phyloP scores from a whole-genome alignment of 164 flowering plant genomes.

The Cinnamomum chago region DNA sequence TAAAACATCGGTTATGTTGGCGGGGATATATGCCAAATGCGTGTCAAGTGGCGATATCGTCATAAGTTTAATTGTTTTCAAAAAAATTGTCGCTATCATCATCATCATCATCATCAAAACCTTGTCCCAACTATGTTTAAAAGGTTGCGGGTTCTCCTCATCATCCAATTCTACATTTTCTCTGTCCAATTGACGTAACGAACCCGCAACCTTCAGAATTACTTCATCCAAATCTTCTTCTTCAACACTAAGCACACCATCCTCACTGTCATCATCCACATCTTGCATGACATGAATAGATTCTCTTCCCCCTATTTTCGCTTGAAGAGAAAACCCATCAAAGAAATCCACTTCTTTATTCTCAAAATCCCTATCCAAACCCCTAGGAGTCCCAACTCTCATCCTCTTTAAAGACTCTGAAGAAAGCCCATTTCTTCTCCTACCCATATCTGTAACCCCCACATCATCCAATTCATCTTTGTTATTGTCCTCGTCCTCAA shows the following conservation, averaged over 20 bases:
- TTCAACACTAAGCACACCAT: conserved; percentile 14
- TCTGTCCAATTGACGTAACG: background rate
- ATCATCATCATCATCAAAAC: too few species aligned
- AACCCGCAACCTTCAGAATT: background rate
- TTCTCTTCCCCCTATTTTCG: conserved; percentile 1
- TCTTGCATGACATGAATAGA: background rate
- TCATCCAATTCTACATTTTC: background rate
- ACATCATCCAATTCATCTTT: conserved; percentile 1
- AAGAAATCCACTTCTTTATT: background rate
- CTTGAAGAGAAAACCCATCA: background rate
- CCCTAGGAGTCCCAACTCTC: background rate
- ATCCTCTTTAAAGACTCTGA: background rate
- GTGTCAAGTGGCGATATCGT: too few species aligned
- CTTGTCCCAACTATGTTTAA: too few species aligned
- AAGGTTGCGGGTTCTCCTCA: too few species aligned
- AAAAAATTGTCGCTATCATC: too few species aligned
- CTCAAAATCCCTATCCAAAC: background rate
- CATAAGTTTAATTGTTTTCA: too few species aligned
- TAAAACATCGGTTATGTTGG: too few species aligned
- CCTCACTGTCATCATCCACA: background rate
- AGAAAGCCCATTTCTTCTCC: background rate
- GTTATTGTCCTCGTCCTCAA: conserved; percentile 13
- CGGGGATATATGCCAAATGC: too few species aligned
- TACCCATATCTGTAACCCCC: background rate
- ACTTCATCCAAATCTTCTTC: conserved; percentile 16